Evolutionary conservation across 1,284 basidiomycete genomes (phyloP), one percentile per base, ranked within the genome.

Genomic region (Pyrrhoderma lamaoense): DNA sequence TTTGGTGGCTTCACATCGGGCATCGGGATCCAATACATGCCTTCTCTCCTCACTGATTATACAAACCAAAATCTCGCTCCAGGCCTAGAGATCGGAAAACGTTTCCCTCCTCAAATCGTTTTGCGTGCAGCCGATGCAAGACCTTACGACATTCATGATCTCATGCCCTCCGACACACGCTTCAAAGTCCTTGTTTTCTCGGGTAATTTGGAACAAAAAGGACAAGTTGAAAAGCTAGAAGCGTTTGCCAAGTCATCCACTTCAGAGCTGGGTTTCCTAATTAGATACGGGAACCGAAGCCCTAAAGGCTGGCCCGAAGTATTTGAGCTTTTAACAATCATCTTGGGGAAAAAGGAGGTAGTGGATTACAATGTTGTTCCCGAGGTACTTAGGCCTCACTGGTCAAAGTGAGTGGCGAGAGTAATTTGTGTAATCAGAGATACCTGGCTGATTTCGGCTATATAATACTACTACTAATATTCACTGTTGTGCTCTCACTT

Each of bases 131-230:
- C 82, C 14, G 82, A 88, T 62, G 68, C 68, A 1, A 73, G 77
- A 27, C 79, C 81, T 2, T 66, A 77, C 45, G 76, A 89, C 52
- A 69, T 91, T 27, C 86, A 89, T 48, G 81, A 87, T 57, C 62
- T 85, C 40, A 66, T 86, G 38, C 80, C 78, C 2, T 72, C 85
- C 9, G 81, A 89, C 58, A 72, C 72, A 8, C 78, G 82, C n/a
- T 89, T 86, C 73, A 84, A 87, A 59, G 51, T 89, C 27, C 67
- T 90, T 42, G 67, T 88, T 11, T 89, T 89, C 63, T 67, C 74
- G 0, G 87, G 88, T 7, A 68, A 80, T 54, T 64, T 75, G 5
- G 11, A 5, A 31, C 59, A 74, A 18, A 48, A 57, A 8, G 57
- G 53, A 3, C 75, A 79, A 48, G 62, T 67, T 8, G 58, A 58